Evolutionary conservation across 805 yeast genomes (phyloP).

Genomic region (Sugiyamaella floridensis): DNA sequence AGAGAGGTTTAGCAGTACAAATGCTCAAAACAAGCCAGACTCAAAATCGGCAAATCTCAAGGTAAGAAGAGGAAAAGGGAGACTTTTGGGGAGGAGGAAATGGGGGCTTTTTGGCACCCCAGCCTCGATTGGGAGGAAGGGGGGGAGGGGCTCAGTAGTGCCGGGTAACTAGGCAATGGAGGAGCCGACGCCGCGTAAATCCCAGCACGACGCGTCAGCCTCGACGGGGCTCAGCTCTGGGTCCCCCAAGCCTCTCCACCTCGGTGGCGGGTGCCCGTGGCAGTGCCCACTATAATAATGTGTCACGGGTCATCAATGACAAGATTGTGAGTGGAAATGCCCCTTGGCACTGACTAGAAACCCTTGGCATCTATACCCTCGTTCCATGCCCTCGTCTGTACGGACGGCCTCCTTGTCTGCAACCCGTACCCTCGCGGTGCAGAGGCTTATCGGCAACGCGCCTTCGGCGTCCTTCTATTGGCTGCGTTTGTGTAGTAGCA

Average conservation of each 20-base stretch:
- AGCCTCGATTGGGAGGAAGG: not conserved
- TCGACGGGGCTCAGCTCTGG: too few species aligned
- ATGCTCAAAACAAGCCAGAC: not conserved
- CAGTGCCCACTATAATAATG: too few species aligned
- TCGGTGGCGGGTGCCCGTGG: too few species aligned
- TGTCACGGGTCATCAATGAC: not conserved
- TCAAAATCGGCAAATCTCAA: not conserved
- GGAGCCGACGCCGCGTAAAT: conserved; percentile 1
- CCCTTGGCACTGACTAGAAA: too few species aligned
- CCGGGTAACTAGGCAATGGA: conserved; percentile 2
- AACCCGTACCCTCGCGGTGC: not conserved
- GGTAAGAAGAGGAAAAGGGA: conserved; percentile 1
- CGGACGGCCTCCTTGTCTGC: not conserved
- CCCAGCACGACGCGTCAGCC: not conserved
- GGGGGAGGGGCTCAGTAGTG: conserved; percentile 2
- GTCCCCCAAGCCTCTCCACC: too few species aligned
- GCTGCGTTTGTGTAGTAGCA: not conserved
- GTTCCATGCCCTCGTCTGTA: not conserved
- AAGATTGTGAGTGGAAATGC: not conserved
- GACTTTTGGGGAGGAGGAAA: conserved; percentile 7
- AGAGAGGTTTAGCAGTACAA: not conserved
- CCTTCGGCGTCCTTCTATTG: not conserved
- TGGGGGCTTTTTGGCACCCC: conserved; percentile 1
- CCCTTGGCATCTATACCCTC: not conserved
- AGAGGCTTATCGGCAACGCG: not conserved